Evolutionary conservation across 305 asterid species (phyloP).

Genomic region (Stenogyne calaminthoides): DNA sequence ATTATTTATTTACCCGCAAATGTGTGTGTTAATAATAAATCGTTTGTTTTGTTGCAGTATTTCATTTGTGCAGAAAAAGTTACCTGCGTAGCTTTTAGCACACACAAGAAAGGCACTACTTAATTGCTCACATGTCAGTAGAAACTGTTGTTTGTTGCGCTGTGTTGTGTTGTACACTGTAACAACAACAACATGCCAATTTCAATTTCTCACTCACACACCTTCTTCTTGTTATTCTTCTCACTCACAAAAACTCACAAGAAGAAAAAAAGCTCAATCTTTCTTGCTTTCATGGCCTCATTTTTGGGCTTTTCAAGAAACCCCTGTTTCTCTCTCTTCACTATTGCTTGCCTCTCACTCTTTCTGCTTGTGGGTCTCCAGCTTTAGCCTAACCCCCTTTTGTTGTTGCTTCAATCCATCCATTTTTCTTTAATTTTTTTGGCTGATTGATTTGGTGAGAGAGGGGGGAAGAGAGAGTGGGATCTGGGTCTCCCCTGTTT

Average conservation of each 20-base stretch:
- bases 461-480: constrained; percentile 7
- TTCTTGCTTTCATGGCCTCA: constrained; percentile 35
- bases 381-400: constrained; percentile 50
- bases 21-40: background rate
- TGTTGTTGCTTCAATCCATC: constrained; percentile 53
- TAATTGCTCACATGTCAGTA: constrained; percentile 37
- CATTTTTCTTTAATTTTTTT: constrained; percentile 30
- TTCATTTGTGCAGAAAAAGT: constrained; percentile 20
- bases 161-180: constrained; percentile 24
- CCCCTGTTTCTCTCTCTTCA: constrained; percentile 37
- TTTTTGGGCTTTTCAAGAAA: constrained; percentile 37
- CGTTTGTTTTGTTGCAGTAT: constrained; percentile 1
- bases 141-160: constrained; percentile 40
- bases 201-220: constrained; percentile 32
- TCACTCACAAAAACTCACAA: constrained; percentile 21
- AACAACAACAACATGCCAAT: constrained; percentile 39
- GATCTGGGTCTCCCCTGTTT: constrained; percentile 19
- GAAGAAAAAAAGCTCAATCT: constrained; percentile 24
- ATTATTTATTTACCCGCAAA: constrained; percentile 20
- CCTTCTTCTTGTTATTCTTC: constrained; percentile 15
- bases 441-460: constrained; percentile 15
- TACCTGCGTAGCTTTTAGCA: constrained; percentile 35
- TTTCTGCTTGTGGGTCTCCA: constrained; percentile 67
- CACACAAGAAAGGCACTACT: constrained; percentile 15
- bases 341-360: constrained; percentile 71